phyloP scores from a whole-genome alignment of 768 basidiomycete species.

The Cyclocybe aegerita region DNA sequence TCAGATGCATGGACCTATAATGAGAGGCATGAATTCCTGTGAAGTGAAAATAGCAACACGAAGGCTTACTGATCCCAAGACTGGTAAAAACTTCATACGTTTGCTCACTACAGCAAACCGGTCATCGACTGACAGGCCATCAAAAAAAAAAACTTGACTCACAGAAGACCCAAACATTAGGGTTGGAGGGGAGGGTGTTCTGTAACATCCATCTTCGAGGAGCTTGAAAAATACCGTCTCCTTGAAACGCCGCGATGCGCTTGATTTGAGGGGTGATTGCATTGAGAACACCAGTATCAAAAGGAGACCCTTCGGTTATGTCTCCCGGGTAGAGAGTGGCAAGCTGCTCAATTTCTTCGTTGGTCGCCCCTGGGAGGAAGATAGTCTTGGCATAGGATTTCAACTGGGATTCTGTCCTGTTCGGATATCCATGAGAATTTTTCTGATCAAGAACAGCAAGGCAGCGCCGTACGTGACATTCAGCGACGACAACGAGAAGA shows the following conservation, averaged over 20 bases:
- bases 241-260: constrained; percentile 42
- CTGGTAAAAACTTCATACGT: constrained; percentile 36
- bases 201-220: constrained; percentile 45
- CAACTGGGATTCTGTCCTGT: constrained; percentile 16
- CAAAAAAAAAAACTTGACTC: constrained; percentile 4
- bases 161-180: constrained; percentile 39
- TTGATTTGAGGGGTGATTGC: constrained; percentile 42
- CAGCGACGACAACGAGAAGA: constrained; percentile 36
- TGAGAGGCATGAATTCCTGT: not conserved
- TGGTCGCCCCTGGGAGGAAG: constrained; percentile 28
- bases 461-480: constrained; percentile 29
- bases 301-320: constrained; percentile 45
- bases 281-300: constrained; percentile 40
- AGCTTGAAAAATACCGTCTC: constrained; percentile 44
- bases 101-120: constrained; percentile 35
- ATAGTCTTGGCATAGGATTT: constrained; percentile 13
- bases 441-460: not conserved
- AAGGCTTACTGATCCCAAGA: constrained; percentile 41
- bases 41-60: not conserved
- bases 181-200: constrained; percentile 30
- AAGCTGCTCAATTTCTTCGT: constrained; percentile 23
- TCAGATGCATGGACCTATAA: constrained; percentile 41
- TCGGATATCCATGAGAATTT: not conserved
- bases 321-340: constrained; percentile 33
- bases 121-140: not conserved